Base-by-base conservation (phyloP, 2,329 filamentous ascomycete species). In the Alternaria postmessia region DNA sequence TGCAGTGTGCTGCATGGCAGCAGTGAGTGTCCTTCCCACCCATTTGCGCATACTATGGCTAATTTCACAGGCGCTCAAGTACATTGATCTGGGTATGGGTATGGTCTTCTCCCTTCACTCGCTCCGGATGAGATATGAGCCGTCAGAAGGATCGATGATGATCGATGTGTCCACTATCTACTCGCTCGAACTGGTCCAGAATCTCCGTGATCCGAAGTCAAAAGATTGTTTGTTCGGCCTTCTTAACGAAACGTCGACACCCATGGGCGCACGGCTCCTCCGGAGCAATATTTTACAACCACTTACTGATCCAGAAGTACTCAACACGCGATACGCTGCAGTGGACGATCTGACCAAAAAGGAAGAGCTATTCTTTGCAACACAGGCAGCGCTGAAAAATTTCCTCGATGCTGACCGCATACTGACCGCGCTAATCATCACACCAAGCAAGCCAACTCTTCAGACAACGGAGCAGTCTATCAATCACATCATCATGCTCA, bases 121-220 rank as follows among this genome's bases (percentile, higher is more conserved):
- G 20, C 85, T 98, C 32, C 88, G 93, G 4, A 90, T 98, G 72
- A 90, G 88, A 64, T 97, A 96, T 68, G 90, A 94, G 70, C 91
- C 93, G 1, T 93, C 93, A 0, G 92, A 96, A 73, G 91, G 94
- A 24, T 92, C 93, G 0, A 97, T 98, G 94, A 92, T 96, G 87
- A 96, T 98, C 68, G 94, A 97, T 71, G 85, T 95, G 3, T 90
- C 92, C 0, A 96, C 94, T 0, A 92, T 97, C 28, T 86, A 89
- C 38, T 93, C 93, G 0, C 83, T 99, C 3, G 95, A 99, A 75
- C 84, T 99, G 6, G 91, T 98, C 26, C 93, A 97, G 70, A 99
- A 97, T 66, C 74, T 94, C 0, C 89, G 91, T 12, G 89, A 90
- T 67, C 73, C 88, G 0, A 93, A 91, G 66, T 96, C 93, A 0